These are phyloP conservation scores for Kickxella alabastrina DNA, from an alignment of 192 early-diverging fungal species.

Conservation along the genomic window DNA sequence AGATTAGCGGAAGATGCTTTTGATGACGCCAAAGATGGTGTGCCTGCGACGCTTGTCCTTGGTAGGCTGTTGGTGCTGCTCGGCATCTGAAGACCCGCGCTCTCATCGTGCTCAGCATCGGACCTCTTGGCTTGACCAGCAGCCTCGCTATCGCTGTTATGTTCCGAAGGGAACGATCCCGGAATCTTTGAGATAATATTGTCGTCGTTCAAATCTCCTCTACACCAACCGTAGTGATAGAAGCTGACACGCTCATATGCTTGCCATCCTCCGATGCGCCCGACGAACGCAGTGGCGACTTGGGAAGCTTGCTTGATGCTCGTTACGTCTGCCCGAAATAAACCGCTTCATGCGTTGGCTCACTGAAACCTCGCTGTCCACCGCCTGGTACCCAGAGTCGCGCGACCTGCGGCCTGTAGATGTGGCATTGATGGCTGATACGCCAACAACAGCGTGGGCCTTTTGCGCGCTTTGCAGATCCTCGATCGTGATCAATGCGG, in stretches of 20 bases:
- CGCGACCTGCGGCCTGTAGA: conserved; percentile 34
- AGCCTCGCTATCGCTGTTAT: conserved; percentile 22
- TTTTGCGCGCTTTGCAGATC: conserved; percentile 48
- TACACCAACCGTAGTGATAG: conserved; percentile 16
- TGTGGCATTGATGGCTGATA: conserved; percentile 38
- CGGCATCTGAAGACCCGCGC: conserved; percentile 22
- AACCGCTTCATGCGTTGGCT: conserved; percentile 47
- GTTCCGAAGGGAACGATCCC: conserved; percentile 31
- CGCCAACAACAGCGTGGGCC: conserved; percentile 43
- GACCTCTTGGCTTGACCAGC: neutral
- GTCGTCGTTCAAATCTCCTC: no score
- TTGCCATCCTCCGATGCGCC: conserved; percentile 34
- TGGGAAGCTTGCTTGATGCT: conserved; percentile 12
- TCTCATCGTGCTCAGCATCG: conserved; percentile 14
- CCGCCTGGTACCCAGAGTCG: conserved; percentile 26
- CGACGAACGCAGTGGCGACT: conserved; percentile 32
- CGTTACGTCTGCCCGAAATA: conserved; percentile 37
- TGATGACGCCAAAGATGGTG: conserved; percentile 47
- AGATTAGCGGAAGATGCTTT: conserved; percentile 46
- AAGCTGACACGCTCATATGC: conserved; percentile 25
- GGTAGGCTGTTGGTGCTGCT: conserved; percentile 12
- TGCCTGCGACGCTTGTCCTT: conserved; percentile 43
- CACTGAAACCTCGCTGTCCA: conserved; percentile 24
- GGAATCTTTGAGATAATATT: no score
- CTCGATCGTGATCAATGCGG: conserved; percentile 42